Conservation (phyloP, 192 early-diverging fungal species). For the Powellomyces hirtus region DNA sequence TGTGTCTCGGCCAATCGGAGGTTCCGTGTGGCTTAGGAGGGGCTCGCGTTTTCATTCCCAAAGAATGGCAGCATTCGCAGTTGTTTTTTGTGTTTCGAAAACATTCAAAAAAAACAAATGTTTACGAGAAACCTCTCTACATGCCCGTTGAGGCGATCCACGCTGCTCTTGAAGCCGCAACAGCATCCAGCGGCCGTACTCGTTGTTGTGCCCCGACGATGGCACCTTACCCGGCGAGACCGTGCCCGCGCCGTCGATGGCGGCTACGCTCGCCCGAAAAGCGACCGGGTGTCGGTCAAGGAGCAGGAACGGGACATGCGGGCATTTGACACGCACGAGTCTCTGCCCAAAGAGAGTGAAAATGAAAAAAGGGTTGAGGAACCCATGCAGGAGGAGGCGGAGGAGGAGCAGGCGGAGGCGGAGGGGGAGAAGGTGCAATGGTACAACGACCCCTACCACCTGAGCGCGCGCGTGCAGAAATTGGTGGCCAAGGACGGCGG, state of each 20-base stretch:
- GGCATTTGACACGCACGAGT: not conserved
- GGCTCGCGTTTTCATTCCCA: too few species aligned
- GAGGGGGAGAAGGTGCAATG: not conserved
- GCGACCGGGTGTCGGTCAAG: not conserved
- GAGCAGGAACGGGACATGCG: not conserved
- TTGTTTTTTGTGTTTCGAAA: too few species aligned
- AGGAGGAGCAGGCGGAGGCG: not conserved
- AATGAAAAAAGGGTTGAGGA: not conserved
- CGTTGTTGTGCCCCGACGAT: not conserved
- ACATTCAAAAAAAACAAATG: too few species aligned
- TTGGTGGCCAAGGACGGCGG: not conserved
- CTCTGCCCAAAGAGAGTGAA: not conserved
- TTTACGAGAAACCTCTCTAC: too few species aligned
- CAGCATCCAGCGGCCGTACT: not conserved
- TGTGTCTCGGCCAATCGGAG: too few species aligned
- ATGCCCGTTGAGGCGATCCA: too few species aligned
- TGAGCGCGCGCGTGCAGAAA: not conserved
- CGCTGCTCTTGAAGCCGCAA: too few species aligned
- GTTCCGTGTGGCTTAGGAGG: too few species aligned
- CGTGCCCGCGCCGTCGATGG: not conserved
- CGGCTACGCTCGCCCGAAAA: not conserved
- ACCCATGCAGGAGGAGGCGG: not conserved
- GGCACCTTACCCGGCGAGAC: not conserved
- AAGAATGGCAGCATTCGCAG: too few species aligned
- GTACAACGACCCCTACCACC: slow-evolving; percentile 21